Base-by-base conservation (phyloP, 768 basidiomycete genomes). In the Rossbeevera mucosa region DNA sequence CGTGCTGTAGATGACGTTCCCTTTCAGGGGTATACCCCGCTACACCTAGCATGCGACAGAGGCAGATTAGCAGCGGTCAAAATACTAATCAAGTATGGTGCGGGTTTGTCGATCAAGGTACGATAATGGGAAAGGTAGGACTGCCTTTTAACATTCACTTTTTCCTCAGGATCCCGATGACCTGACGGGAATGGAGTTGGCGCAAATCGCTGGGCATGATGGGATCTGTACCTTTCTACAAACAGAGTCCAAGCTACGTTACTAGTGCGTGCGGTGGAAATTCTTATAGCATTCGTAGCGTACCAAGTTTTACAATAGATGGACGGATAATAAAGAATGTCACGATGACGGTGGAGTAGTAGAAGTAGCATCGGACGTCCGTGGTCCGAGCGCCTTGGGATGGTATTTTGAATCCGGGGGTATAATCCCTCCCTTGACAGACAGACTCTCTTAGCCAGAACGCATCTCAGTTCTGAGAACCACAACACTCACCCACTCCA, bases 31-130 rank as follows among this genome's bases (percentile, higher is more conserved):
- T 93, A 92, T 65, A 90, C 92, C 0, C 78, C 93, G 7, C 70
- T 96, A 18, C 94, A 96, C 60, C 75, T 94, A 0, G 93, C 94
- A 5, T 81, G 85, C 24, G 94, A 96, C 67, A 75, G 93, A 62
- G 94, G 94, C 1, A 76, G 83, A 60, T 50, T 73, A 7, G 72
- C 74, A 0, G 71, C 80, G 3, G 86, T 88, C 2, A 69, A 76
- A 56, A 51, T 83, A 5, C 68, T 96, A 36, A 64, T 94, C 18
- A 59, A 73, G 20, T 72, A 74, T 47, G 91, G 89, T 4, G 92
- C 86, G 5, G 81, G 91, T 59, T 66, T 61, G 41, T 67, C 69
- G 28, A 70, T 88, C 41, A 83, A 86, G 79, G 93, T 90, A 55
- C 33, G 25, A 30, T 29, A 16, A 30, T 29, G 14, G 51, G 22